Evolutionary conservation across 306 rosid genomes (phyloP), one percentile per base, ranked within the genome.

Genomic region (Datisca glomerata): DNA sequence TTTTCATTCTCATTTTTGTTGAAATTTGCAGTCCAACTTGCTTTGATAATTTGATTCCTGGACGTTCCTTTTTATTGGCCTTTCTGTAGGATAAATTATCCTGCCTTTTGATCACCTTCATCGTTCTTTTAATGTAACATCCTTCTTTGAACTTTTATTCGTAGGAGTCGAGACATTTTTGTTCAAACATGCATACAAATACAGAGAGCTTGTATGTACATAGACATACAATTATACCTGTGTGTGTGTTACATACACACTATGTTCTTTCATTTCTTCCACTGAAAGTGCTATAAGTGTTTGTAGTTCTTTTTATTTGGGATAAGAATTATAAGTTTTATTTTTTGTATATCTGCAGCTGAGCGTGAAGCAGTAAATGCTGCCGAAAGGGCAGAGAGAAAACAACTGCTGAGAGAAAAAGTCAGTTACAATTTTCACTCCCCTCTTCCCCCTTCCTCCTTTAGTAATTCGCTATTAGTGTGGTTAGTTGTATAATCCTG

Each of bases 311-410:
- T n/a, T 24, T 2, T 21, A 19, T 21, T 21, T 2, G 11, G 12
- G 8, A 41, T 10, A 14, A 53, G 10, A 11, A 32, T 40, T 41
- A 17, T 28, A 40, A 22, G 47, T 12, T 53, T 24, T 21, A 11
- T 43, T 3, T 56, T 45, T 20, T 45, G 38, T n/a, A n/a, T 22
- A 43, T 45, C 37, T 70, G 73, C 78, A 87, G 96, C 93, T 15
- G 96, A 87, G 63, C 62, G 93, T 29, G 96, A 87, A 71, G 82
- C 94, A 1, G 93, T 87, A 38, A 72, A 70, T 74, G 94, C 94
- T 34, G 94, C 93, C 4, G 96, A 87, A 76, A 67, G 93, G 67
- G 89, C 92, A 8, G 96, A 87, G 74, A 79, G 96, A 55, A 87
- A 87, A 19, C 76, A 51, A 25, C 76, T 56, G 11, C 64, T 82